These are phyloP conservation scores for Plasmodium coatneyi DNA, from an alignment of 169 alveolate species.

Conservation along the genomic window DNA sequence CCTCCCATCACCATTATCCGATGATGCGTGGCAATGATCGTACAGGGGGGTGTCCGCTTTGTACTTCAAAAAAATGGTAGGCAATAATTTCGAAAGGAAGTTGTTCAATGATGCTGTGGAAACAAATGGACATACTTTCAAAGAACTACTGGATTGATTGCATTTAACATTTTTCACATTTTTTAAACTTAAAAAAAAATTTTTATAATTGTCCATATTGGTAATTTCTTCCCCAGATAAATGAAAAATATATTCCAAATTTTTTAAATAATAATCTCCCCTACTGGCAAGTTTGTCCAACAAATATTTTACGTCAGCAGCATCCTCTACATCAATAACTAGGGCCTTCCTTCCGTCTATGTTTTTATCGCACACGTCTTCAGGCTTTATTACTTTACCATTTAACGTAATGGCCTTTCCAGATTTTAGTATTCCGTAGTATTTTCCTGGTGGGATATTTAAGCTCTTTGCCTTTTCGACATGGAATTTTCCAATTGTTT, in stretches of 20 bases:
- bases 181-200: constrained; percentile 51
- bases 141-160: constrained; percentile 39
- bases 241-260: constrained; percentile 71
- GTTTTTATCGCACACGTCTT: constrained; percentile 90
- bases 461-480: constrained; percentile 84
- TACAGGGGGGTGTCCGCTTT: constrained; percentile 52
- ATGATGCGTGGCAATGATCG: neutral
- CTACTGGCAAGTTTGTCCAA: neutral
- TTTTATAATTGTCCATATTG: constrained; percentile 24
- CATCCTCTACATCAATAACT: constrained; percentile 50
- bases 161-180: constrained; percentile 71
- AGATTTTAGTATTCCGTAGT: constrained; percentile 87
- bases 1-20: neutral
- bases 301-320: constrained; percentile 25
- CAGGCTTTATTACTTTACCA: constrained; percentile 84
- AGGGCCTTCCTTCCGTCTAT: constrained; percentile 79
- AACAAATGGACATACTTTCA: constrained; percentile 66
- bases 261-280: constrained; percentile 45
- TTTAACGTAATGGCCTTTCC: constrained; percentile 87
- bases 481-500: constrained; percentile 81
- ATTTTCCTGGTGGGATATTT: constrained; percentile 90
- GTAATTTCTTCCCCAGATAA: constrained; percentile 41
- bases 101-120: constrained; percentile 64
- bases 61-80: constrained; percentile 65
- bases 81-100: constrained; percentile 62